These are phyloP conservation scores for Pythium sukuiense DNA, from an alignment of 352 stramenopile species.

Conservation along the genomic window DNA sequence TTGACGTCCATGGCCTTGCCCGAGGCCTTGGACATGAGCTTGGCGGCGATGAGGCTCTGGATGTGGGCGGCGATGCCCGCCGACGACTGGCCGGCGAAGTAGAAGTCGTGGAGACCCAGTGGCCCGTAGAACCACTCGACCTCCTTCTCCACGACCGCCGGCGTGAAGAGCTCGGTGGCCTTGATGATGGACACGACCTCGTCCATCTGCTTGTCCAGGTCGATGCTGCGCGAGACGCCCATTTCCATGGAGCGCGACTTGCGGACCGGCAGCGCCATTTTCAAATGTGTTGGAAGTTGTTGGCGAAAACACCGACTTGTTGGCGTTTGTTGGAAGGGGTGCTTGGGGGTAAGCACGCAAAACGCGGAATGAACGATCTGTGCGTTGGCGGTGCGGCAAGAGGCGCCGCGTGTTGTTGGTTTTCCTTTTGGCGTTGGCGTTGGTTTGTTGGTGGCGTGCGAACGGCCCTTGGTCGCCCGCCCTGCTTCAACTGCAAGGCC, in stretches of 20 bases:
- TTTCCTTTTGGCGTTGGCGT: conserved; percentile 5
- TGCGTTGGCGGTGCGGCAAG: conserved; percentile 8
- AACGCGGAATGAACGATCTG: conserved; percentile 20
- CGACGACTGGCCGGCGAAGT: conserved; percentile 70
- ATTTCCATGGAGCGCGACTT: conserved; percentile 65
- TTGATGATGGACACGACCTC: conserved; percentile 64
- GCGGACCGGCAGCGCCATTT: conserved; percentile 37
- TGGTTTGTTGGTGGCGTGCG: conserved; percentile 10
- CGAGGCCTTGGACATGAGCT: conserved; percentile 80
- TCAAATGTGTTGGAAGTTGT: conserved; percentile 1
- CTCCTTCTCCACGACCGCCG: conserved; percentile 56
- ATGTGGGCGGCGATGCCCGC: conserved; percentile 75
- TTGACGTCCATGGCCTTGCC: conserved; percentile 78
- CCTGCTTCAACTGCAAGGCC: conserved; percentile 16
- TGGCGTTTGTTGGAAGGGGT: neutral
- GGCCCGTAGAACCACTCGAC: conserved; percentile 85
- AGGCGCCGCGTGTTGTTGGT: conserved; percentile 9
- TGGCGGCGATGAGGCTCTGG: conserved; percentile 74
- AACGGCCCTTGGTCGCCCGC: neutral
- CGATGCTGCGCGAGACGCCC: conserved; percentile 50
- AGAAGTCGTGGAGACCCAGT: conserved; percentile 81
- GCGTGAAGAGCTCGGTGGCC: conserved; percentile 57
- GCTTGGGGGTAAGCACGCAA: conserved; percentile 13
- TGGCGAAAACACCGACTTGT: neutral
- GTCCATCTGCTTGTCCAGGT: conserved; percentile 64